Evolutionary conservation across 352 stramenopile species (phyloP), one percentile per base, ranked within the genome.

Genomic region (Peronospora tabacina): DNA sequence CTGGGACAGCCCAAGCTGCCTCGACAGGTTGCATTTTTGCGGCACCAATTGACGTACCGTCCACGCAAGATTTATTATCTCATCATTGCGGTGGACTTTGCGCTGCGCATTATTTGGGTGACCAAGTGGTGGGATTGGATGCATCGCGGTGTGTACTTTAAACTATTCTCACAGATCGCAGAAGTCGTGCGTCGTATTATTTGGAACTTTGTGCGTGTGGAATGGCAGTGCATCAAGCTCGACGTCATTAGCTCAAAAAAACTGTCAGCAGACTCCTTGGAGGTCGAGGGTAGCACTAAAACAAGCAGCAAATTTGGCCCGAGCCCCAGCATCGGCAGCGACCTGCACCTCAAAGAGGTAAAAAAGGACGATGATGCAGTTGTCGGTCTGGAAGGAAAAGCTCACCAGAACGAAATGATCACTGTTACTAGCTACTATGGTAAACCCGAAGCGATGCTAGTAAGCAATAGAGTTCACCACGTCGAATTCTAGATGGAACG

Each of bases 21-120:
- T 11, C 52, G 44, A 20, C 47, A 50, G 13, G 50, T 78, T 7
- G 45, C 43, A 3, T 82, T 85, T 44, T 55, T 91, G 41, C 75
- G 81, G 16, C 78, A 89, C 45, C 71, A 82, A 37, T 56, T 91
- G 29, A 68, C 82, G 0, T 91, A 85, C 49, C 47, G 61, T 7
- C 78, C 72, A 12, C 65, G 55, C 10, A 55, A 59, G 26, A 50
- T 92, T 32, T 98, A 98, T 69, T 98, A 97, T 55, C 36, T 69
- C 9, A 75, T 95, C 8, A 98, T 98, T 32, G 75, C 66, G 5
- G 49, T 95, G 20, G 94, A 98, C 70, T 87, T 98, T 37, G 62
- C 91, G 24, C 69, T 98, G 34, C 81, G 95, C 20, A 97, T 98
- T 49, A 81, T 97, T 58, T 98, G 95, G 95, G 92, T 97, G 22